These are phyloP conservation scores for Apophysomyces ossiformis DNA, from an alignment of 371 early-diverging fungal species.

Conservation along the genomic window DNA sequence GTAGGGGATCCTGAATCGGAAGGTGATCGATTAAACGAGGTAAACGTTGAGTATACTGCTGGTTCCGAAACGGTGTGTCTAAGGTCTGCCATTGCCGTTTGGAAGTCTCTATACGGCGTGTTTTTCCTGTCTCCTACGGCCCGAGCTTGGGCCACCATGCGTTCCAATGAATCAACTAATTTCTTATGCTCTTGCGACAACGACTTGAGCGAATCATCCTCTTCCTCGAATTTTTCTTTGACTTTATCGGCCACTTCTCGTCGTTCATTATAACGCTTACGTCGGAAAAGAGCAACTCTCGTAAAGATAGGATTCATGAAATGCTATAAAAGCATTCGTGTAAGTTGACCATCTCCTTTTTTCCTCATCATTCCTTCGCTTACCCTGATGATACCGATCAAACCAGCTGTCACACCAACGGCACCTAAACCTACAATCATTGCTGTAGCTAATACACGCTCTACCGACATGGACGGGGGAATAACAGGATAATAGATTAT, in stretches of 20 bases:
- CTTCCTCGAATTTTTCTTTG: constrained; percentile 11
- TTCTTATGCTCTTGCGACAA: constrained; percentile 13
- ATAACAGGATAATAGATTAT: constrained; percentile 36
- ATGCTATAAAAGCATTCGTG: constrained; percentile 10
- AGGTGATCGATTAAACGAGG: constrained; percentile 13
- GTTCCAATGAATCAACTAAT: constrained; percentile 1
- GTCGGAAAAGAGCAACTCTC: constrained; percentile 20
- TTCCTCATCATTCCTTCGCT: constrained; percentile 1
- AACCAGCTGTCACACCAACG: constrained; percentile 44
- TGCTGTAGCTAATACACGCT: constrained; percentile 43
- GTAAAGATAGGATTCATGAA: constrained; percentile 23
- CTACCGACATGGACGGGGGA: constrained; percentile 33
- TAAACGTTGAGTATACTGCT: constrained; percentile 13
- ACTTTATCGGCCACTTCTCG: constrained; percentile 10
- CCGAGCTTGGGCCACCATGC: constrained; percentile 8
- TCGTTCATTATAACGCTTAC: constrained; percentile 23
- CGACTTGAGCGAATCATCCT: not conserved
- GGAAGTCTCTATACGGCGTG: constrained; percentile 17
- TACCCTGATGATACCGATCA: constrained; percentile 49
- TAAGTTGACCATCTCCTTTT: not conserved
- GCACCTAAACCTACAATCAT: constrained; percentile 43
- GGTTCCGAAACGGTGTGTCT: constrained; percentile 14
- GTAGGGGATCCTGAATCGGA: constrained; percentile 33
- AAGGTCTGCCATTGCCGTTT: constrained; percentile 15
- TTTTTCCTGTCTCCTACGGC: constrained; percentile 3